A percentile compares a stretch with the other conserved stretches of the same genome.
Conservation (phyloP, 108 stramenopile species). For the Cylindrotheca fusiformis region DNA sequence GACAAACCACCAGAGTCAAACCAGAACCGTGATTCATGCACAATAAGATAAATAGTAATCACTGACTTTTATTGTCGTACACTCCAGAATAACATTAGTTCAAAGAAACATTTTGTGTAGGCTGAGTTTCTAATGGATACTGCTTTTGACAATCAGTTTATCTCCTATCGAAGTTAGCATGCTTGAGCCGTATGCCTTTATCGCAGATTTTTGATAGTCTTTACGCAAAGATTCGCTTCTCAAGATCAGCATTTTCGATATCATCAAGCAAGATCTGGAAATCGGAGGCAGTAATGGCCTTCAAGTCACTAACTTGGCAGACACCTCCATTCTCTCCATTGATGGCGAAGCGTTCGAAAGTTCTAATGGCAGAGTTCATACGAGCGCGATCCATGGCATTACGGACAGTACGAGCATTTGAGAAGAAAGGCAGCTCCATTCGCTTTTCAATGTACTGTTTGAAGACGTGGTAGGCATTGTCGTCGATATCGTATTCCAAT, state of each 20-base stretch:
- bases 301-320: slow-evolving; percentile 77
- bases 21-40: no score
- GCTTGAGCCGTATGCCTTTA: neutral
- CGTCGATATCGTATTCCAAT: slow-evolving; percentile 88
- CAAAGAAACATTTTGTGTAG: no score
- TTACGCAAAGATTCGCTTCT: slow-evolving; percentile 93
- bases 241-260: slow-evolving; percentile 77
- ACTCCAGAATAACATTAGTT: no score
- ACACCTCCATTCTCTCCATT: slow-evolving; percentile 79
- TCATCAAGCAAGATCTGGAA: slow-evolving; percentile 96
- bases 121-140: no score
- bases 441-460: slow-evolving; percentile 89
- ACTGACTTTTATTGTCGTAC: no score
- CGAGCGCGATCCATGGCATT: slow-evolving; percentile 98
- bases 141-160: no score
- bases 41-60: no score
- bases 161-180: no score
- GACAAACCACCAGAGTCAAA: no score
- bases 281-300: slow-evolving; percentile 82
- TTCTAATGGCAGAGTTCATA: slow-evolving; percentile 95
- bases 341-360: slow-evolving; percentile 91
- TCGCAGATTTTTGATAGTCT: neutral
- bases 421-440: slow-evolving; percentile 97
- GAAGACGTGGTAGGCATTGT: slow-evolving; percentile 73
- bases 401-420: slow-evolving; percentile 97